Evolutionary conservation across 257 asterid genomes (phyloP), one percentile per base, ranked within the genome.

Genomic region (Asclepias syriaca): DNA sequence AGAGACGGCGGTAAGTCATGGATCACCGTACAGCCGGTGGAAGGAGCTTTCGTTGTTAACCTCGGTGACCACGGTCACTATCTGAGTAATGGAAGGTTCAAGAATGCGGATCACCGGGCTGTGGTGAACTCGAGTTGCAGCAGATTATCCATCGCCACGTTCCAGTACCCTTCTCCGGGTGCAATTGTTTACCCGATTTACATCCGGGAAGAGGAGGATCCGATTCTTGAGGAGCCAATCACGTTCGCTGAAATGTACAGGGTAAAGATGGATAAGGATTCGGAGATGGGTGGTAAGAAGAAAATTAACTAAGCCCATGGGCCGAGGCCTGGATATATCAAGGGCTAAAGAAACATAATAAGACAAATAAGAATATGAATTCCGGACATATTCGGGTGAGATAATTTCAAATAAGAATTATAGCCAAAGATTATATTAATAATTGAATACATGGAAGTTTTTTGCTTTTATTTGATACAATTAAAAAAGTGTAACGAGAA

Each of bases 71-170:
- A 81, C 61, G 96, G 88, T 7, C 87, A 85, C 34, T 91, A 79
- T 63, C 69, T 91, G 24, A 91, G 96, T 77, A 89, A 89, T 32
- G 97, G 97, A 75, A 77, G 96, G 87, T 89, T 91, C 81, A 89
- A 86, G 87, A 89, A 85, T 11, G 96, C 95, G 1, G 95, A 89
- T 71, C 95, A 91, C 58, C 97, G 83, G 70, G 97, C 87, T 3
- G 96, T 82, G 2, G 96, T 91, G 78, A 91, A 91, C 83, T 86
- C 92, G 0, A 77, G 79, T 49, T 22, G 64, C 77, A 86, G 89
- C 78, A 73, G 97, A 16, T 13, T 50, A 66, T 91, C 99, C 1
- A 79, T 94, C 8, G 98, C 99, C 2, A 87, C 97, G 0, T 94
- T 94, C 70, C 93, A 88, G 68, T 89, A 94, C 64, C 98, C 99